phyloP scores from a whole-genome alignment of 805 yeast genomes.

The Starmerella bacillaris region DNA sequence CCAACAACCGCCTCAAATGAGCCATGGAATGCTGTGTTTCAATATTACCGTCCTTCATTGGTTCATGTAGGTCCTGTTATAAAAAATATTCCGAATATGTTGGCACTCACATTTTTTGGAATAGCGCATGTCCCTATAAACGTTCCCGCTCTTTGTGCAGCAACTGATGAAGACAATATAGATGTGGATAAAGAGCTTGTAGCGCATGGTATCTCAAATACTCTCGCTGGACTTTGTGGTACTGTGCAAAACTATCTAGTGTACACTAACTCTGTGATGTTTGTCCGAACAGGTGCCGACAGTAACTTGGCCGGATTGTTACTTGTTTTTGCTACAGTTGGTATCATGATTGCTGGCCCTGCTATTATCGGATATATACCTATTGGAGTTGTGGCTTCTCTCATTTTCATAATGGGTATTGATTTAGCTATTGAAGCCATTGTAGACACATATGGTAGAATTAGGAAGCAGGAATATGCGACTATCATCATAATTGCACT shows the following conservation, averaged over 20 bases:
- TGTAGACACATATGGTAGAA: conserved; percentile 63
- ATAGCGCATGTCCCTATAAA: conserved; percentile 92
- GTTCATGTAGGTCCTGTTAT: conserved; percentile 63
- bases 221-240: conserved; percentile 65
- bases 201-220: conserved; percentile 87
- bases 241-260: conserved; percentile 89
- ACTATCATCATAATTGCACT: conserved; percentile 77
- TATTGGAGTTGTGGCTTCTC: conserved; percentile 84
- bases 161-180: conserved; percentile 56
- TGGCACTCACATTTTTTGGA: conserved; percentile 90
- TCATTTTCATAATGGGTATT: conserved; percentile 78
- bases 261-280: conserved; percentile 80
- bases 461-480: conserved; percentile 58
- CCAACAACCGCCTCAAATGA: conserved; percentile 41
- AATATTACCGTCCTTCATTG: conserved; percentile 43
- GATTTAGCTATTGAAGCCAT: conserved; percentile 76
- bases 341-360: conserved; percentile 76
- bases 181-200: conserved; percentile 86
- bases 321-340: conserved; percentile 63
- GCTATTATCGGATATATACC: conserved; percentile 87
- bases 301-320: conserved; percentile 76
- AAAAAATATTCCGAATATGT: conserved; percentile 72
- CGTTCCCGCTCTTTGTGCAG: conserved; percentile 90
- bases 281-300: conserved; percentile 89
- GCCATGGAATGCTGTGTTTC: conserved; percentile 81